Base-by-base conservation (phyloP, 768 basidiomycete species). In the Termitomyces sp. region DNA sequence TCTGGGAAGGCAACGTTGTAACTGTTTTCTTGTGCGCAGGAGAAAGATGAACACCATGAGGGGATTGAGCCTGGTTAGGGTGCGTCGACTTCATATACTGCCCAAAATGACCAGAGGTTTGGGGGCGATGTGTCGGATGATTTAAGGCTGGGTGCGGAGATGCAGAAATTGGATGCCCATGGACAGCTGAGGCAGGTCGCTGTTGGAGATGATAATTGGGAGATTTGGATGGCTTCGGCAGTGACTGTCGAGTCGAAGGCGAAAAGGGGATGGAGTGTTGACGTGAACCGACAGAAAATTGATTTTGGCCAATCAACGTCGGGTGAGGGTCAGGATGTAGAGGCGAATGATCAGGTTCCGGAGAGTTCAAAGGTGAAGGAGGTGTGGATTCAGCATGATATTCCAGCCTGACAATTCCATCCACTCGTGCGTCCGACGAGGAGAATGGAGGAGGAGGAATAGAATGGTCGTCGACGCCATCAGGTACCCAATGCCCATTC, bases 1-100 rank as follows among this genome's bases (percentile, higher is more conserved):
- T 7, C 66, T 54, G 51, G 28, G 54, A 41, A 29, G 53, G 48
- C 33, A 54, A 47, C 3, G 51, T 41, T 47, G 42, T 22, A 18
- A 18, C 58, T 20, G 31, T 33, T 36, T 62, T 62, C 39, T 36
- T 56, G 64, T 83, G 83, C 20, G 84, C 81, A 51, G 77, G 60
- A n/a, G 77, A 61, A n/a, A 73, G 75, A 34, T 78, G 77, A 66
- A 81, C 70, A 59, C 83, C 56, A 15, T 61, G 60, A 47, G 68
- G 62, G 28, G 60, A 39, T 39, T 53, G 39, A 34, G 59, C 59
- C 15, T 58, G 49, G 3, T 49, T 18, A 53, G 53, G 45, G 16
- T 58, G 20, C 31, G 54, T 55, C 15, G 64, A 54, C 31, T 45
- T 24, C 33, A 51, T 41, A n/a, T 58, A 56, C 42, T 54, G 55